Evolutionary conservation across 169 alveolate species (phyloP).

Genomic region (Cyclospora cayetanensis): DNA sequence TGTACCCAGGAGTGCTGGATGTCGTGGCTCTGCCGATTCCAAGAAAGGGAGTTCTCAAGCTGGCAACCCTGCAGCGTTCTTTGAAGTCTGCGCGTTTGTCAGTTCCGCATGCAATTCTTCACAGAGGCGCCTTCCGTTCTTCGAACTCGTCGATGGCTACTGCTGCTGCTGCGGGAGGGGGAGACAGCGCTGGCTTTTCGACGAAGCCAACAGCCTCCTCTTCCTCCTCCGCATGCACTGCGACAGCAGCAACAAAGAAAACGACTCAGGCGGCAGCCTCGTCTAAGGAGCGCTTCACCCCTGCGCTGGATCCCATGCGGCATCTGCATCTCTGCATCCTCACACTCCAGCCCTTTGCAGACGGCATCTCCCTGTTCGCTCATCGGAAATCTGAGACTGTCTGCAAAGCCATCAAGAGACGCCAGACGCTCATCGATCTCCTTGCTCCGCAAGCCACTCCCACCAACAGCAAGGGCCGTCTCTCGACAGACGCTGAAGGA

Average conservation of each 20-base stretch:
- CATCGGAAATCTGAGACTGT: slow-evolving; percentile 31
- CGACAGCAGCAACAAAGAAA: slow-evolving; percentile 12
- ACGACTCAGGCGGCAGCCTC: not conserved
- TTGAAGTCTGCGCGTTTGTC: slow-evolving; percentile 1
- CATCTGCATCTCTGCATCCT: not conserved
- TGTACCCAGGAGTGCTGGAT: not conserved
- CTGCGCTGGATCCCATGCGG: slow-evolving; percentile 3
- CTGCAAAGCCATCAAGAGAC: not conserved
- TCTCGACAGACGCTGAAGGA: not conserved
- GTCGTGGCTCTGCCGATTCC: slow-evolving; percentile 3
- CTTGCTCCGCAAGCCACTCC: not conserved
- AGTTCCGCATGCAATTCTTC: slow-evolving; percentile 25
- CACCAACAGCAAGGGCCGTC: not conserved
- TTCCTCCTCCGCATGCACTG: not conserved
- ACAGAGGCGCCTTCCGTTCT: not conserved
- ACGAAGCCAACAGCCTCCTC: not conserved
- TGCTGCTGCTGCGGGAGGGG: slow-evolving; percentile 8
- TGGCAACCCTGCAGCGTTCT: not conserved
- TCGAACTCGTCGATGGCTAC: not conserved
- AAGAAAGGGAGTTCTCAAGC: not conserved
- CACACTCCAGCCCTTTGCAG: slow-evolving; percentile 39
- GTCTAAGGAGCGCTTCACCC: not conserved
- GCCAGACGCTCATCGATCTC: slow-evolving; percentile 1
- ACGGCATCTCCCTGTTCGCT: slow-evolving; percentile 13
- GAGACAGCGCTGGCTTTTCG: too few species aligned